Percentiles rank a stretch among this genome's conserved stretches.
Evolutionary conservation across 1,284 basidiomycete genomes (phyloP).

Genomic region (Fomitiporia mediterranea): DNA sequence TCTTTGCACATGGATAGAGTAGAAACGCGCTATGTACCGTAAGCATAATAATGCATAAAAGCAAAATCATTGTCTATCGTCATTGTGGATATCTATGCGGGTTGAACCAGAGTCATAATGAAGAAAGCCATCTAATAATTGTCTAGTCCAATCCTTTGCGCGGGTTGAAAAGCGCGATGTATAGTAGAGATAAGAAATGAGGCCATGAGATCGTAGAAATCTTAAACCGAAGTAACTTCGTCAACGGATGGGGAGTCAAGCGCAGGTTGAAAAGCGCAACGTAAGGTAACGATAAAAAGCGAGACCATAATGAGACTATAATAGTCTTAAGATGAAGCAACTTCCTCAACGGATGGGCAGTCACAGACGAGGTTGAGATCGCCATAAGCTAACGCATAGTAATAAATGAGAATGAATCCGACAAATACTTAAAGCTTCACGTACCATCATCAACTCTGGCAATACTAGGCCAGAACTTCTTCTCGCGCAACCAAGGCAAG

Average conservation of each 20-base stretch:
- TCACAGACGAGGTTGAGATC: slow-evolving; percentile 86
- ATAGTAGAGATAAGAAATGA: too few relatives aligned
- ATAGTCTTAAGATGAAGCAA: slow-evolving; percentile 18
- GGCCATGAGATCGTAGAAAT: too few relatives aligned
- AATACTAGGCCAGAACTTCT: slow-evolving; percentile 94
- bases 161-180: too few relatives aligned
- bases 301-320: too few relatives aligned
- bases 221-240: background rate
- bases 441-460: slow-evolving; percentile 87
- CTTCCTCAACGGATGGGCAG: slow-evolving; percentile 84
- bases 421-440: slow-evolving; percentile 26
- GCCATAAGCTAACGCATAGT: slow-evolving; percentile 58
- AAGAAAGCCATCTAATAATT: background rate
- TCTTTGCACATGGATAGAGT: background rate
- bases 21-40: background rate
- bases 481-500: slow-evolving; percentile 68
- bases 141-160: background rate
- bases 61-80: background rate
- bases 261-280: slow-evolving; percentile 22
- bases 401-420: background rate
- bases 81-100: slow-evolving; percentile 8
- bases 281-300: slow-evolving; percentile 15
- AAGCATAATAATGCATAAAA: background rate
- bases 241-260: too few relatives aligned
- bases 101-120: slow-evolving; percentile 9